Conservation (phyloP, 192 early-diverging fungal species). For the Dissophora globulifera region DNA sequence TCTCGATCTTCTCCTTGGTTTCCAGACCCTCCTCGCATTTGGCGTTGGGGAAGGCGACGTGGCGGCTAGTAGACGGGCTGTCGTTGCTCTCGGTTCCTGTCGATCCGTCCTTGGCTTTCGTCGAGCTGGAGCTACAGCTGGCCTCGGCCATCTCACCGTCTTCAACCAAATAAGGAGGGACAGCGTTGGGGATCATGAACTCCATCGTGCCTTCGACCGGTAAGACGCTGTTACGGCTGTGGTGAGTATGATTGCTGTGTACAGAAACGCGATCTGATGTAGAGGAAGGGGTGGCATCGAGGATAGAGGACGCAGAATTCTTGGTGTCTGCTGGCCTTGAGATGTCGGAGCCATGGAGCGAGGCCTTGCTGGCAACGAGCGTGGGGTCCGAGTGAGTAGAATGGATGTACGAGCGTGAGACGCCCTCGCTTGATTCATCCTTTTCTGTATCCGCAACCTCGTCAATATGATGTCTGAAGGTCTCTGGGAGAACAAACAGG, state of each 20-base stretch:
- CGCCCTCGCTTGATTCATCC: not conserved
- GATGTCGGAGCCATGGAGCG: constrained; percentile 5
- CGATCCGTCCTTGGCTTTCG: not conserved
- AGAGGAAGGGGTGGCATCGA: not conserved
- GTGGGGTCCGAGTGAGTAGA: constrained; percentile 39
- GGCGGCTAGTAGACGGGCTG: not conserved
- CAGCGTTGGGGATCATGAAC: constrained; percentile 30
- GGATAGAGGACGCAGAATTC: not conserved
- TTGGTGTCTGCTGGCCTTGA: not conserved
- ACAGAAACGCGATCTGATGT: constrained; percentile 7
- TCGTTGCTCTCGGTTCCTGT: not conserved
- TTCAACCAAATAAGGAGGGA: constrained; percentile 20
- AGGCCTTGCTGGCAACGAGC: constrained; percentile 32
- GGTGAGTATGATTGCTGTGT: constrained; percentile 9
- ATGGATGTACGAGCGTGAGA: constrained; percentile 21
- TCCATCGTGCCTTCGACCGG: constrained; percentile 28
- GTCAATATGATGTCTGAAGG: constrained; percentile 54
- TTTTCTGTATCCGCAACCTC: constrained; percentile 27
- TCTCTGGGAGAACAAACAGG: constrained; percentile 58
- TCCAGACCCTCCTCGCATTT: constrained; percentile 1
- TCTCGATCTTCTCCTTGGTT: not conserved
- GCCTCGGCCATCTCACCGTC: constrained; percentile 3
- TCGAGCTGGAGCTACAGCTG: not conserved
- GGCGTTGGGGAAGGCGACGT: constrained; percentile 26
- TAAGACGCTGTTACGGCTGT: not conserved